Evolutionary conservation across 2,329 filamentous ascomycete species (phyloP), one percentile per base, ranked within the genome.

Genomic region (Ophiostoma tasmaniense): DNA sequence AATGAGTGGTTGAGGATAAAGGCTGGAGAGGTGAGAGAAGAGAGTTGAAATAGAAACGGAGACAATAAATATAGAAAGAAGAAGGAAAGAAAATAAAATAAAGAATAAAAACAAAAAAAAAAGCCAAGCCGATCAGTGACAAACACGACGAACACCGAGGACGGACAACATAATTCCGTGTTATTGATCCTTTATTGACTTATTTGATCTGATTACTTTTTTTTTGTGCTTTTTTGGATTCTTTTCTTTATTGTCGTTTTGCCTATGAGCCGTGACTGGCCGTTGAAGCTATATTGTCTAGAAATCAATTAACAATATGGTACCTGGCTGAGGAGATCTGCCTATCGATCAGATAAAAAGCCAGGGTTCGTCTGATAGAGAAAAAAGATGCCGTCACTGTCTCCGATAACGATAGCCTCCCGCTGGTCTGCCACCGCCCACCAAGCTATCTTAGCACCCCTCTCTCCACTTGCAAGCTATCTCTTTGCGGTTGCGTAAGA

Each of bases 361-460:
- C 11, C 22, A 55, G n/a, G 50, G 22, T 45, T 45, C 42, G 42
- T 55, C 50, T 55, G 22, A 55, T 55, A 25, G 25, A 55, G 25
- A 20, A 22, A n/a, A 11, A 22, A 28, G 25, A 59, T 25, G 62
- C 66, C 62, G 22, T 64, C 22, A 28, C 55, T 7, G 66, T 33
- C 52, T 61, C 28, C 66, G 59, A 68, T 64, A 64, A 68, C 39
- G 66, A 67, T 67, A 67, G 66, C 52, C 25, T 42, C 59, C 55
- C 39, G 67, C 59, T 28, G 30, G 59, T 33, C 30, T 61, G 39
- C 59, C 59, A 30, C 61, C 17, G 42, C 61, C 61, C 55, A 65
- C 55, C 67, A 68, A 68, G 67, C 67, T 68, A 68, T 68, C 67
- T 68, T 64, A 64, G 67, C 39, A 65, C 67, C 30, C 67, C 61